Base-by-base conservation (phyloP, 164 flowering plant genomes). In the Vitis riparia region DNA sequence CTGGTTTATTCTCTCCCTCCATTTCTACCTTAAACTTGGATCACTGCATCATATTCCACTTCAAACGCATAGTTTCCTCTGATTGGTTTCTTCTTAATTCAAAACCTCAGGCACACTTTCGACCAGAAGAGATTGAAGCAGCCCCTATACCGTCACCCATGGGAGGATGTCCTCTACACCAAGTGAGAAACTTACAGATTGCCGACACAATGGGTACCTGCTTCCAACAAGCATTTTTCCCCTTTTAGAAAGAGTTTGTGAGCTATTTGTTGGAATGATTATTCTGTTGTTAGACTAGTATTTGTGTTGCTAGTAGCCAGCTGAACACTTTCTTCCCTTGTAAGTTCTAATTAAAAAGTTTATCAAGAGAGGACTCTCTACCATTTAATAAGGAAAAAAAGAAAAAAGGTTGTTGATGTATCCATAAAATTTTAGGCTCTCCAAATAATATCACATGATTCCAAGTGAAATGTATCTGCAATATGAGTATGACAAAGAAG, bases 91-190 rank as follows among this genome's bases (percentile, higher is more conserved):
- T 44, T 58, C 12, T 15, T 63, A 6, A 12, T 64, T 19, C 1
- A 57, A 71, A 75, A 23, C 74, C 48, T 68, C 89, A 95, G 99
- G 88, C 98, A 95, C 71, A 93, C 99, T n/a, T 95, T 95, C 44
- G 99, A 95, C 80, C 99, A 95, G 81, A 93, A 95, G 96, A 91
- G 99, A 78, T 78, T 95, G 92, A 95, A 95, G 82, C 99, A 95
- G 84, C 97, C 99, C 2, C 88, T 95, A 29, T 95, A 95, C 85
- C 94, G 99, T 52, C 99, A 95, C 86, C 99, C 99, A 73, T 93
- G 99, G 99, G 99, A 95, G 79, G 98, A 95, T 81, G 98, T 95
- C 63, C 92, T 95, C 60, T 95, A 95, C 88, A 94, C 99, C 80
- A 94, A 94, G 86, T 94, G 81, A 91, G n/a, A 5, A 37, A 51